phyloP scores from a whole-genome alignment of 352 stramenopile genomes.

The Globisporangium middletonii region DNA sequence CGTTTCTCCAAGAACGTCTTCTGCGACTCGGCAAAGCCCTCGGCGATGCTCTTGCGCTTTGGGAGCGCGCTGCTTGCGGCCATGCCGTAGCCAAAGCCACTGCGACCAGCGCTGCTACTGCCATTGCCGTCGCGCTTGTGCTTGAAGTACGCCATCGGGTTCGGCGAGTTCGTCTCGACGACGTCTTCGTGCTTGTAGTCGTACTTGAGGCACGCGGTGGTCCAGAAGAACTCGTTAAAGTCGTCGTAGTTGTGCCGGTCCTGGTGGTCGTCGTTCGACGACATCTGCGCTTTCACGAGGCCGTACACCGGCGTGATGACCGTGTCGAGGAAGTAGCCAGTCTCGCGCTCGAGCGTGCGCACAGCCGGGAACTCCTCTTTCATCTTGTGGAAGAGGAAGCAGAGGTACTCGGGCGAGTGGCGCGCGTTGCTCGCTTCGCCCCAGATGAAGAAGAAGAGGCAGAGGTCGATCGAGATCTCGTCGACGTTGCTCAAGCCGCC shows the following conservation, averaged over 20 bases:
- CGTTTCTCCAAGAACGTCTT: conserved; percentile 99
- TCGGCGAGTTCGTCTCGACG: conserved; percentile 65
- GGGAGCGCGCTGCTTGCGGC: conserved; percentile 20
- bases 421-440: conserved; percentile 96
- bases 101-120: conserved; percentile 8
- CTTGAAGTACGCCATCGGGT: conserved; percentile 52
- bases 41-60: conserved; percentile 81
- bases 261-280: conserved; percentile 89
- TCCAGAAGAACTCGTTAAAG: conserved; percentile 99
- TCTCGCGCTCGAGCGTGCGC: conserved; percentile 73
- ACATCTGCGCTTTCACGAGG: conserved; percentile 81
- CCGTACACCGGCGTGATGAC: conserved; percentile 96
- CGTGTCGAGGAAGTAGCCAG: conserved; percentile 96
- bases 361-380: conserved; percentile 80
- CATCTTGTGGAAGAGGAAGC: conserved; percentile 97
- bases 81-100: conserved; percentile 20
- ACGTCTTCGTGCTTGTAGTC: conserved; percentile 90
- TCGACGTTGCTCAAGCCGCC: conserved; percentile 82
- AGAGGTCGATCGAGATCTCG: conserved; percentile 82
- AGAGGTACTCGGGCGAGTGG: conserved; percentile 97
- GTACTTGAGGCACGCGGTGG: conserved; percentile 91
- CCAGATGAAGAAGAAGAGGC: conserved; percentile 98
- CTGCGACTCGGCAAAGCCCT: conserved; percentile 83
- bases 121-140: conserved; percentile 24
- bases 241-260: conserved; percentile 98